These are phyloP conservation scores for Monosporascus cannonballus DNA, from an alignment of 2,329 filamentous ascomycete genomes.

Conservation along the genomic window DNA sequence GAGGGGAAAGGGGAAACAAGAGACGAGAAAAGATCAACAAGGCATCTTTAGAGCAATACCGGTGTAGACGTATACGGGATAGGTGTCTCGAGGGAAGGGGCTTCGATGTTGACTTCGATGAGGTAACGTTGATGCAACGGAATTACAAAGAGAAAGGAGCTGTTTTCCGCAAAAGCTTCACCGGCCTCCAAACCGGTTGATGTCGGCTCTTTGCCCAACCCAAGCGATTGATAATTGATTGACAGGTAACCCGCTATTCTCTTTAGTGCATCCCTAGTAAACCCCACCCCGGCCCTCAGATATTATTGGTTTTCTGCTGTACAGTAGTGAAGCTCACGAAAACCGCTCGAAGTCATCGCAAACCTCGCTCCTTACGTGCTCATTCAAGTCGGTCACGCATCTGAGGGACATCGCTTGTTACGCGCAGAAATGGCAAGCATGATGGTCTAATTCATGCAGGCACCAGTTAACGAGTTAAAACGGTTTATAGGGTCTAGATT, in stretches of 20 bases:
- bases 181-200: not conserved
- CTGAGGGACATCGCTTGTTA: not conserved
- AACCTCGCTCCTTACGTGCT: not conserved
- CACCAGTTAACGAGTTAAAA: not conserved
- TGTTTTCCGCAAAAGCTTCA: not conserved
- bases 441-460: not conserved
- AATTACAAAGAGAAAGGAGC: not conserved
- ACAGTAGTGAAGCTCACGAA: too few relatives aligned
- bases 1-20: not conserved
- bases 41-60: too few relatives aligned
- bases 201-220: too few relatives aligned
- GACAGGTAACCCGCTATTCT: too few relatives aligned
- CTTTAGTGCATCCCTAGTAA: too few relatives aligned
- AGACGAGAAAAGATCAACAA: not conserved
- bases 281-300: too few relatives aligned
- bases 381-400: not conserved
- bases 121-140: not conserved
- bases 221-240: too few relatives aligned
- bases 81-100: not conserved
- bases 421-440: not conserved
- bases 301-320: too few relatives aligned
- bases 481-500: not conserved
- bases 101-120: not conserved
- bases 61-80: too few relatives aligned
- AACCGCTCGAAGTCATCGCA: too few relatives aligned